Conservation (phyloP, 768 basidiomycete species). For the Podaxis sp. region DNA sequence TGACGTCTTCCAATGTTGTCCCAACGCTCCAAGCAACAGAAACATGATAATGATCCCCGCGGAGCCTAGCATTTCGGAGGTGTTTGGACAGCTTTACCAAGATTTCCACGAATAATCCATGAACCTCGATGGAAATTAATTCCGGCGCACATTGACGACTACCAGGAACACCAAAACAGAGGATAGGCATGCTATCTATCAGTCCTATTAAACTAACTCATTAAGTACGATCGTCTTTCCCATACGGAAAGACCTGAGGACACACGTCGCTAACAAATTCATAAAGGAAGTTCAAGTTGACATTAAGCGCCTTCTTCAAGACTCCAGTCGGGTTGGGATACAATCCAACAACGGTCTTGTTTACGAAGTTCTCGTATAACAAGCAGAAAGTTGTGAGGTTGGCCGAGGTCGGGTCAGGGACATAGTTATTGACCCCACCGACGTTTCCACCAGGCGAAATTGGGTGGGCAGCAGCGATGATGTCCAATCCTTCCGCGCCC, state of each 20-base stretch:
- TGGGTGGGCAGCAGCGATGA: conserved; percentile 13
- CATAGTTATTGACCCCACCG: conserved; percentile 16
- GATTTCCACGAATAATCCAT: not conserved
- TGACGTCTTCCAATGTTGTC: too few relatives aligned
- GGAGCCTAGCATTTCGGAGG: not conserved
- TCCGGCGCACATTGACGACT: not conserved
- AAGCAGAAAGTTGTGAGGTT: conserved; percentile 15
- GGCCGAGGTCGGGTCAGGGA: conserved; percentile 15
- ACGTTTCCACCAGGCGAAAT: conserved; percentile 18
- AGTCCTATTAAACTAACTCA: too few relatives aligned
- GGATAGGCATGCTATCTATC: too few relatives aligned
- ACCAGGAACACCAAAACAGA: too few relatives aligned
- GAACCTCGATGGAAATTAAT: not conserved
- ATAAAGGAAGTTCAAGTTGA: conserved; percentile 16
- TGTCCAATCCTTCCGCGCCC: conserved; percentile 1
- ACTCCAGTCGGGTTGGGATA: conserved; percentile 22
- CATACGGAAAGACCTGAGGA: conserved; percentile 17
- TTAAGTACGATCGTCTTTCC: conserved; percentile 2
- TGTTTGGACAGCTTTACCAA: not conserved
- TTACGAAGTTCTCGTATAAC: conserved; percentile 20
- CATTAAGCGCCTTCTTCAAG: conserved; percentile 16
- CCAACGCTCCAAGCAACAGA: too few relatives aligned
- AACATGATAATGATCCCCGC: not conserved
- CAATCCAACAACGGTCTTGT: conserved; percentile 16
- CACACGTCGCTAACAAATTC: conserved; percentile 4